Conservation (phyloP, 2,329 filamentous ascomycete species). For the Tolypocladium album region DNA sequence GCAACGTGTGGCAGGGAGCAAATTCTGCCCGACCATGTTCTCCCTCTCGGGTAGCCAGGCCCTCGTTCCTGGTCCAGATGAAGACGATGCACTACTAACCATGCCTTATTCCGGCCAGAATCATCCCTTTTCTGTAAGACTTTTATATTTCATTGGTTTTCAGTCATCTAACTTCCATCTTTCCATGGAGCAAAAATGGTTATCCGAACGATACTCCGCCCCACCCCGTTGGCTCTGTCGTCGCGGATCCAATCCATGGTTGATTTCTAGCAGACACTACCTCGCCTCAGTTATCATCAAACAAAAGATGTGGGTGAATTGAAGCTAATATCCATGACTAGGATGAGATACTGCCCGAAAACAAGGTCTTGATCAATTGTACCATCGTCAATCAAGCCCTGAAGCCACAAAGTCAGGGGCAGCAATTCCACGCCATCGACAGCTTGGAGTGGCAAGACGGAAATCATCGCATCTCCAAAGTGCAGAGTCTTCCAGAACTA, state of each 20-base stretch:
- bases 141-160: neutral
- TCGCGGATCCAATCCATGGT: constrained; percentile 7
- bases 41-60: neutral
- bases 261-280: constrained; percentile 2
- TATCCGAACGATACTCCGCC: neutral
- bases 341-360: neutral
- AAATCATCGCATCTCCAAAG: too few species aligned
- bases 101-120: neutral
- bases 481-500: neutral
- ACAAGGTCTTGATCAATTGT: neutral
- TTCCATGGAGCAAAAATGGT: neutral
- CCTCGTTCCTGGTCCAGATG: neutral
- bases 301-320: too few species aligned
- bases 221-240: neutral
- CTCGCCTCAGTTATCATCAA: rapidly evolving
- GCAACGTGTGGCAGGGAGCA: neutral
- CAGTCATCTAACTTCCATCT: neutral
- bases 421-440: neutral
- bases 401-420: neutral
- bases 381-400: neutral
- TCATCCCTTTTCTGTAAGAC: neutral
- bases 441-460: neutral
- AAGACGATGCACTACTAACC: neutral
- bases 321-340: neutral
- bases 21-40: neutral